phyloP scores from a whole-genome alignment of 345 rosid species.

The Sisymbrium irio region DNA sequence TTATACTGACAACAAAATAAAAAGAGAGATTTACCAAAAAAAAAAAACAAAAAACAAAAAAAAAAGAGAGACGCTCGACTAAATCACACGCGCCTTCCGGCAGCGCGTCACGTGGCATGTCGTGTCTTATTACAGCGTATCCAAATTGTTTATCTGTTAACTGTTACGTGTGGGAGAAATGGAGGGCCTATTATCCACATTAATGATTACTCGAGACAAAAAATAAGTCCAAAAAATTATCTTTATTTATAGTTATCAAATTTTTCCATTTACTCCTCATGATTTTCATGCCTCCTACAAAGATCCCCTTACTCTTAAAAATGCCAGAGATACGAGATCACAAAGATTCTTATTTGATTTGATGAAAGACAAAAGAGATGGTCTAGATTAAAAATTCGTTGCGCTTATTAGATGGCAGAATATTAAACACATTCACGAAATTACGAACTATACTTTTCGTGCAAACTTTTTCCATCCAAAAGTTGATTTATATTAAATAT shows the following conservation, averaged over 20 bases:
- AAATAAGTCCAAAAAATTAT: not conserved
- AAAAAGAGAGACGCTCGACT: not conserved
- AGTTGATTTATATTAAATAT: constrained; percentile 8
- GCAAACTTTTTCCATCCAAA: constrained; percentile 11
- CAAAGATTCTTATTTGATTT: constrained; percentile 22
- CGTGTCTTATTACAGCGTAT: constrained; percentile 31
- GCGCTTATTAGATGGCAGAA: constrained; percentile 25
- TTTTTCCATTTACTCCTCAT: constrained; percentile 4
- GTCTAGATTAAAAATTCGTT: constrained; percentile 30
- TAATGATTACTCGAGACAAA: not conserved
- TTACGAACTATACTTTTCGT: constrained; percentile 16
- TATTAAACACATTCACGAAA: constrained; percentile 30
- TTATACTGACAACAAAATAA: not conserved
- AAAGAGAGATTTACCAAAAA: too few relatives aligned
- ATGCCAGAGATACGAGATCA: not conserved
- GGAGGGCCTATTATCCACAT: constrained; percentile 20
- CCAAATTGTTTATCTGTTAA: constrained; percentile 33
- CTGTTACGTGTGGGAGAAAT: constrained; percentile 34
- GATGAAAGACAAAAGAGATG: constrained; percentile 30
- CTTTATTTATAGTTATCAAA: not conserved
- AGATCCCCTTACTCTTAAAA: not conserved
- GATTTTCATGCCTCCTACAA: not conserved
- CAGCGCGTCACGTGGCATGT: constrained; percentile 37
- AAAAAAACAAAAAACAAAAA: too few relatives aligned
- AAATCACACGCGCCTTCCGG: constrained; percentile 4